phyloP scores from a whole-genome alignment of 2,329 filamentous ascomycete species.

The Calonectria fujianensis region DNA sequence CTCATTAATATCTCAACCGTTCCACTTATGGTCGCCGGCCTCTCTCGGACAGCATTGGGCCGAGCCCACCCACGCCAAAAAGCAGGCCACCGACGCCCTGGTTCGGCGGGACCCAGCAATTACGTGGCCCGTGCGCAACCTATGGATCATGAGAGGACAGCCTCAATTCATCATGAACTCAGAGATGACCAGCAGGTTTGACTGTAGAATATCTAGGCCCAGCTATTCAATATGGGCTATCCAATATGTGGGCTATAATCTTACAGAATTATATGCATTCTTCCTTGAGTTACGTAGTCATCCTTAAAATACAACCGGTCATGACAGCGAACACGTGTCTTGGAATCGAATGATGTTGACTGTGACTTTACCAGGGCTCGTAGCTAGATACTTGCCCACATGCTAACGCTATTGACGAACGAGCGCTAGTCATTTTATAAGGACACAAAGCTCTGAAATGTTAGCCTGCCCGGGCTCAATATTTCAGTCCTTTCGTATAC shows the following conservation, averaged over 20 bases:
- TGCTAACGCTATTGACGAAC: background rate
- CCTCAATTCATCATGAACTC: slow-evolving; percentile 42
- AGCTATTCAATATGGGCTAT: background rate
- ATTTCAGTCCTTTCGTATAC: background rate
- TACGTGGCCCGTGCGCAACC: slow-evolving; percentile 46
- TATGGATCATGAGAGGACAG: slow-evolving; percentile 45
- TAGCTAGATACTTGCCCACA: background rate
- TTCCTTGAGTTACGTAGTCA: background rate
- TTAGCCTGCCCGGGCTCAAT: background rate
- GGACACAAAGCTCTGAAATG: background rate
- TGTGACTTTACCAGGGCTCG: background rate
- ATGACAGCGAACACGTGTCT: slow-evolving; percentile 5
- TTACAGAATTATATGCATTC: background rate
- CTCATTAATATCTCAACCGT: slow-evolving; percentile 39
- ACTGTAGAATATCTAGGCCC: background rate
- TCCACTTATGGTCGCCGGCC: slow-evolving; percentile 40
- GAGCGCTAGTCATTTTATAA: background rate
- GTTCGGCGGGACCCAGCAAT: slow-evolving; percentile 5
- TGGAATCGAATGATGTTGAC: background rate
- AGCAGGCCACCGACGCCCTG: slow-evolving; percentile 10
- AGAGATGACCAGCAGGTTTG: background rate
- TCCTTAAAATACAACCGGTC: background rate
- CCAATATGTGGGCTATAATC: background rate
- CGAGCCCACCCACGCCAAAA: slow-evolving; percentile 44
- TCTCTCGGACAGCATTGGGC: slow-evolving; percentile 46